Base-by-base conservation (phyloP, 176 grass and related monocot species). In the Cenchrus americanus region DNA sequence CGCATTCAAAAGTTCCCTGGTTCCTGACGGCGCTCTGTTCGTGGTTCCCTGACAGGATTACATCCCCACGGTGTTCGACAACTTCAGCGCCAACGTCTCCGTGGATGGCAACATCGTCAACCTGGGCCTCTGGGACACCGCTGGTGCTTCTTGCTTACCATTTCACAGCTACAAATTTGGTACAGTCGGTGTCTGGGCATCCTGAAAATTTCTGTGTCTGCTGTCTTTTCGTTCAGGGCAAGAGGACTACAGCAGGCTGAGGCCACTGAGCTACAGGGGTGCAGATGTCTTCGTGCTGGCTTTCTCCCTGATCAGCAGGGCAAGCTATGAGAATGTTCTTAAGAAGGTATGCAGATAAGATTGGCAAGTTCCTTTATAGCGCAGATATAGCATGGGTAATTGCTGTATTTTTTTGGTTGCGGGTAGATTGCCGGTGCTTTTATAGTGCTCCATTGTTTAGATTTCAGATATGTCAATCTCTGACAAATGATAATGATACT, bases 201-300 rank as follows among this genome's bases (percentile, higher is more conserved):
- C 80, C 80, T 69, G 44, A 89, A 57, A 19, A 12, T 10, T 26
- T n/a, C 14, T 37, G 5, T 49, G 27, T 12, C 23, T 10, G 37
- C 8, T 37, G 34, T 40, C 52, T 68, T 11, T 76, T 71, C 69
- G 37, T 79, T 47, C 58, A 97, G 94, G 96, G 17, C 93, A 98
- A 85, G 96, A 98, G 74, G 93, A 98, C 65, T 98, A 98, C 71
- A 94, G 96, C 85, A 94, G 96, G 92, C 70, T 98, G 73, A 93
- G 89, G 85, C 93, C 96, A 1, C 80, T 95, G 4, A 98, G 96
- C 61, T 98, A 98, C 66, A 95, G 96, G 89, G 93, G 93, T 22
- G 93, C 96, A 5, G 89, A 94, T 23, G 88, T 95, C 49, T 98
- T 94, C 73, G 90, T 98, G 71, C 77, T 98, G 68, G 94, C 96